These are phyloP conservation scores for Suhomyces xylopsoci DNA, from an alignment of 805 yeast species.

Conservation along the genomic window DNA sequence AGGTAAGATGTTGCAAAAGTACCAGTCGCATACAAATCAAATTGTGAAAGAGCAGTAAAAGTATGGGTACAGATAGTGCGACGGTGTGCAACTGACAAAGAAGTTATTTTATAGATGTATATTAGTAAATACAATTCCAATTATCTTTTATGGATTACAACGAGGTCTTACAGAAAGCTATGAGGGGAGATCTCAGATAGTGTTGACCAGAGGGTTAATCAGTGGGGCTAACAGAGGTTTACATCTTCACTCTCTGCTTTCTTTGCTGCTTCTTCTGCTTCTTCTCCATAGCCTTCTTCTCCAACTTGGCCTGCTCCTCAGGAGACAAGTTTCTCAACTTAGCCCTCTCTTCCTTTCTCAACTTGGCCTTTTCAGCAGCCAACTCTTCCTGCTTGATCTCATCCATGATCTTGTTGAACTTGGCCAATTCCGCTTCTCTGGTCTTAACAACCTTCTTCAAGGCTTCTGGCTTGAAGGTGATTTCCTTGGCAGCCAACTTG, in stretches of 20 bases:
- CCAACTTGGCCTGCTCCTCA: constrained; percentile 75
- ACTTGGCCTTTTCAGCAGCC: constrained; percentile 68
- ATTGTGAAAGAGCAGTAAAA: no score
- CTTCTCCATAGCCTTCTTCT: constrained; percentile 76
- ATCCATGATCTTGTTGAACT: constrained; percentile 68
- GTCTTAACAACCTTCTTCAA: constrained; percentile 71
- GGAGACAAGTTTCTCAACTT: constrained; percentile 55
- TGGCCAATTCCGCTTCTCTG: constrained; percentile 70
- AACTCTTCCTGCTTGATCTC: constrained; percentile 63
- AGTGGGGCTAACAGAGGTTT: background rate
- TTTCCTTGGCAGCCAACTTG: constrained; percentile 46
- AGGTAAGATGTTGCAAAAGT: no score
- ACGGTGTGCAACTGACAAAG: no score
- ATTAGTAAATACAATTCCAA: no score
- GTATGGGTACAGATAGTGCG: no score
- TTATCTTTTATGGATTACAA: no score
- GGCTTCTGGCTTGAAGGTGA: constrained; percentile 68
- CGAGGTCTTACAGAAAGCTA: no score
- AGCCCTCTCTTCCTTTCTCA: constrained; percentile 62
- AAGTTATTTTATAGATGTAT: no score
- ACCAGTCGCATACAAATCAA: no score
- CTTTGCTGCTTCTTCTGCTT: constrained; percentile 71
- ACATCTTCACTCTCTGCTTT: constrained; percentile 48
- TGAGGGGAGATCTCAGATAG: no score
- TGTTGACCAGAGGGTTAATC: no score